These are phyloP conservation scores for Neoscytalidium dimidiatum DNA, from an alignment of 2,329 filamentous ascomycete genomes.

Conservation along the genomic window DNA sequence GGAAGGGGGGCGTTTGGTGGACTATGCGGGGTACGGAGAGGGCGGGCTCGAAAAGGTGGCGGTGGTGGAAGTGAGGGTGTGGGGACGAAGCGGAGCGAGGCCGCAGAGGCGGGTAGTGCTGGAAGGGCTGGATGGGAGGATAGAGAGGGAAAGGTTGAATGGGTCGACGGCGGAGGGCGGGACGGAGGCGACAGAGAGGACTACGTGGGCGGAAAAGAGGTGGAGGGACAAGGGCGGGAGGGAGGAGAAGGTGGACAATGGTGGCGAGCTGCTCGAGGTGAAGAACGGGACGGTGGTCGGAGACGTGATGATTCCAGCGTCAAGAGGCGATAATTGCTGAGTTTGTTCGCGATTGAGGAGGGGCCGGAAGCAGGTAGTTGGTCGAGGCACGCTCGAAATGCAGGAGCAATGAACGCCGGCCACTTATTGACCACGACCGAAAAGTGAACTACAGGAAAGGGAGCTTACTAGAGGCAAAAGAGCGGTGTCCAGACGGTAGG, in stretches of 20 bases:
- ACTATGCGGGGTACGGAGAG: neutral
- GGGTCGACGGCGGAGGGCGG: conserved; percentile 4
- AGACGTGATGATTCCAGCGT: neutral
- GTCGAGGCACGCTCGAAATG: too few relatives aligned
- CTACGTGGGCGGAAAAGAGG: neutral
- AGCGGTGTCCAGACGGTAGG: neutral
- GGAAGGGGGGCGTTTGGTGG: neutral
- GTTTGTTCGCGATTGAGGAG: neutral
- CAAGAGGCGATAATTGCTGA: neutral
- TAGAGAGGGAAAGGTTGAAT: neutral
- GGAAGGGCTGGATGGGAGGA: neutral
- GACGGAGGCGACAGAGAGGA: conserved; percentile 28
- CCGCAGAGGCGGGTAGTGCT: neutral
- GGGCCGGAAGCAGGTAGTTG: too few relatives aligned
- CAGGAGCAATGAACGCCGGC: too few relatives aligned
- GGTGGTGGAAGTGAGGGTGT: neutral
- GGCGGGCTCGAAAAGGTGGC: neutral
- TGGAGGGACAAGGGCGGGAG: neutral
- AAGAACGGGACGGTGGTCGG: neutral
- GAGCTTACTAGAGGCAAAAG: too few relatives aligned
- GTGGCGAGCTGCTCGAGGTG: neutral
- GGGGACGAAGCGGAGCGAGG: neutral
- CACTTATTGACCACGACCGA: too few relatives aligned
- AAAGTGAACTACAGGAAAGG: too few relatives aligned
- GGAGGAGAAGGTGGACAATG: neutral